phyloP scores from a whole-genome alignment of 257 asterid species.

The Salvia hispanica region DNA sequence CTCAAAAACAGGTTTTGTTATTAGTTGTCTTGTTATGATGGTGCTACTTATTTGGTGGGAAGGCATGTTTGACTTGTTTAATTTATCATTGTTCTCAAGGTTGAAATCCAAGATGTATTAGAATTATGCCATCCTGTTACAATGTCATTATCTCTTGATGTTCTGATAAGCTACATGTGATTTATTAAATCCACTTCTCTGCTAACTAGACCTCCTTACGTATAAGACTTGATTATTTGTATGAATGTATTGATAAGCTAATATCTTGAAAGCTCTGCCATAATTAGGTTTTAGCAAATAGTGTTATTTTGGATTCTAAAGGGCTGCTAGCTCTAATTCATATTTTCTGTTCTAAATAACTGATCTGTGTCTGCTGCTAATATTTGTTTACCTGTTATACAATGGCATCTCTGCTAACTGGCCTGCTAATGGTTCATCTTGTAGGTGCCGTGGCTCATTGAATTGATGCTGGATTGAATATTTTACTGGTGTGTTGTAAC shows the following conservation, averaged over 20 bases:
- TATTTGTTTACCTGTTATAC: slow-evolving; percentile 23
- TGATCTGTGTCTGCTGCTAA: neutral
- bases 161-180: neutral
- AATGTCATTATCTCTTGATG: slow-evolving; percentile 1
- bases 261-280: neutral
- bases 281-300: neutral
- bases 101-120: neutral
- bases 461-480: slow-evolving; percentile 54
- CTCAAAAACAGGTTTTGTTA: neutral
- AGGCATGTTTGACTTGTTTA: neutral
- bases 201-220: neutral
- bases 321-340: neutral
- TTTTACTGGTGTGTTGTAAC: slow-evolving; percentile 41
- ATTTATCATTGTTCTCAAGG: neutral
- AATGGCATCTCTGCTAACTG: slow-evolving; percentile 22
- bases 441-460: slow-evolving; percentile 98
- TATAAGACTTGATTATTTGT: slow-evolving; percentile 2
- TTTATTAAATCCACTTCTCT: slow-evolving; percentile 15
- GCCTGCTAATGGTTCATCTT: slow-evolving; percentile 29
- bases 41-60: too few species aligned
- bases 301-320: slow-evolving; percentile 9
- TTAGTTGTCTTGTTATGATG: neutral
- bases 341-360: slow-evolving; percentile 14
- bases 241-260: neutral
- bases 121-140: slow-evolving; percentile 1